Conservation (phyloP, 495 filamentous ascomycete species). For the Penicillium antarcticum region DNA sequence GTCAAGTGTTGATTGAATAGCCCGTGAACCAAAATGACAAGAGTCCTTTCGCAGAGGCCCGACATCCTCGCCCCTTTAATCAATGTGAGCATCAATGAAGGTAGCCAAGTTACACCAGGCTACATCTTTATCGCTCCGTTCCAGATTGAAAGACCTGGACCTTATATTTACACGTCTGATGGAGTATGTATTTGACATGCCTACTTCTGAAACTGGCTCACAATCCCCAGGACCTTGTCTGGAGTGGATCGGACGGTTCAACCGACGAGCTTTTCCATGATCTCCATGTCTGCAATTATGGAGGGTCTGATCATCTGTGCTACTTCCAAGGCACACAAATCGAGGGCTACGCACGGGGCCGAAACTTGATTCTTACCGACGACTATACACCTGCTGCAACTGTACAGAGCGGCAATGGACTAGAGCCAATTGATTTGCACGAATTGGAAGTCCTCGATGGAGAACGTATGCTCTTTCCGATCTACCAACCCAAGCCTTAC, state of each 20-base stretch:
- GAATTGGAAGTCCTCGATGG: conserved; percentile 20
- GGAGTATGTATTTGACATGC: neutral
- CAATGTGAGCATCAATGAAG: conserved; percentile 1
- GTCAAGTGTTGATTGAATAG: too few species aligned
- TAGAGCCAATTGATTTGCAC: conserved; percentile 17
- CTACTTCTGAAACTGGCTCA: too few species aligned
- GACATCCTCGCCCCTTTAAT: neutral
- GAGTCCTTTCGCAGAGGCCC: too few species aligned
- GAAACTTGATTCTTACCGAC: neutral
- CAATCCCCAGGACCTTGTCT: neutral
- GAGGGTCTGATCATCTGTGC: conserved; percentile 1
- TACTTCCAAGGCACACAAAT: neutral
- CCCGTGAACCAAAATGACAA: too few species aligned
- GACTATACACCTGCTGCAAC: neutral
- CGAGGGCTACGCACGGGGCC: neutral
- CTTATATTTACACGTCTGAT: conserved; percentile 15
- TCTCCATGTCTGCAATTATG: conserved; percentile 3
- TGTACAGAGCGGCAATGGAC: neutral
- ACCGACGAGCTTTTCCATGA: neutral
- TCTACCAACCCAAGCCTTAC: conserved; percentile 8
- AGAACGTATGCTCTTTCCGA: neutral
- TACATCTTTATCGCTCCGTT: conserved; percentile 11
- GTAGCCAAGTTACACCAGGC: neutral
- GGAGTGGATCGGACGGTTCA: neutral
- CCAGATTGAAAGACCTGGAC: conserved; percentile 6